These are phyloP conservation scores for Cylindrotheca fusiformis DNA, from an alignment of 108 stramenopile species.

Conservation along the genomic window DNA sequence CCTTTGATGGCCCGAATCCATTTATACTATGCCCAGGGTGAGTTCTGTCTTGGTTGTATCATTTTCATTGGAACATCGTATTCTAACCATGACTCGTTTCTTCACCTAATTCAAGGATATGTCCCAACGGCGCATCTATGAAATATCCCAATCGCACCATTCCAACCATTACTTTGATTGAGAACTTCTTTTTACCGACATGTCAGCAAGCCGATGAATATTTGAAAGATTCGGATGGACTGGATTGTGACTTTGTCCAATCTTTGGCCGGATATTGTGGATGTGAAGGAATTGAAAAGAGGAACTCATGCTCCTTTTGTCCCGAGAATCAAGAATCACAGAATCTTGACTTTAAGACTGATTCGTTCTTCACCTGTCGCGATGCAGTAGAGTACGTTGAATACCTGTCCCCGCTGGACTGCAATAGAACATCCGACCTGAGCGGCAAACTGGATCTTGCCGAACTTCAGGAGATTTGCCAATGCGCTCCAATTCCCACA, in stretches of 20 bases:
- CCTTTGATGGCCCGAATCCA: neutral
- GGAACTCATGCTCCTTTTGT: neutral
- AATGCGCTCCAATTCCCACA: no score
- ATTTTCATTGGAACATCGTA: no score
- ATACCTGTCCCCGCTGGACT: neutral
- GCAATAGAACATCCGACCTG: no score
- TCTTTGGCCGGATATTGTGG: neutral
- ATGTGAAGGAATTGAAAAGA: neutral
- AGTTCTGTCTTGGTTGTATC: no score
- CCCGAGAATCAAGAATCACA: neutral
- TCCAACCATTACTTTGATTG: neutral
- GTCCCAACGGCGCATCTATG: neutral
- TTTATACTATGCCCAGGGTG: neutral
- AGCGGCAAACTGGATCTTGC: no score
- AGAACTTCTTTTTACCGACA: neutral
- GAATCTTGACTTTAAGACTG: neutral
- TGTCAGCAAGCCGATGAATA: neutral
- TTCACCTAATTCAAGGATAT: no score
- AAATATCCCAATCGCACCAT: neutral
- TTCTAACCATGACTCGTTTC: no score
- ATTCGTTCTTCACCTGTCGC: neutral
- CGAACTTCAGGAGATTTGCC: no score
- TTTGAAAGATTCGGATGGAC: neutral
- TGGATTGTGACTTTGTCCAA: neutral
- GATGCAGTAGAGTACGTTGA: neutral